Evolutionary conservation across 192 early-diverging fungal species (phyloP).

Genomic region (Pilaira anomala): DNA sequence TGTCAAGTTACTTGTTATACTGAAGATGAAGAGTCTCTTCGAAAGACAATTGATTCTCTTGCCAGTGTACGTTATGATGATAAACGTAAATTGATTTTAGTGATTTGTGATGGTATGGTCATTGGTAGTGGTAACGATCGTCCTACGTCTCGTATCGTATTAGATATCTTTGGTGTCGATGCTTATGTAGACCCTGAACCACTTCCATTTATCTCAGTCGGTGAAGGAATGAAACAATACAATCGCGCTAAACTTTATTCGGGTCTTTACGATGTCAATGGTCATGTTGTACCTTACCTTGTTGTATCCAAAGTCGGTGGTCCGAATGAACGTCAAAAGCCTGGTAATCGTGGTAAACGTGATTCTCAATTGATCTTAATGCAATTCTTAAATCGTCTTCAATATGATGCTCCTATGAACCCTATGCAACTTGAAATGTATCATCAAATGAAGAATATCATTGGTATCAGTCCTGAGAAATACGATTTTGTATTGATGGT

Average conservation of each 20-base stretch:
- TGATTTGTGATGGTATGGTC: slow-evolving; percentile 91
- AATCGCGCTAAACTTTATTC: slow-evolving; percentile 97
- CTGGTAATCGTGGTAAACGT: slow-evolving; percentile 97
- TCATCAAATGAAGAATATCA: slow-evolving; percentile 98
- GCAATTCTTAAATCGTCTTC: slow-evolving; percentile 95
- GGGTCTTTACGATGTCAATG: slow-evolving; percentile 86
- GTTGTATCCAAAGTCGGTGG: slow-evolving; percentile 92
- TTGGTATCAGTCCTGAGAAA: slow-evolving; percentile 90
- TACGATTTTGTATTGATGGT: slow-evolving; percentile 98
- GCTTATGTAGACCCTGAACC: slow-evolving; percentile 71
- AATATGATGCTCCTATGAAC: slow-evolving; percentile 89
- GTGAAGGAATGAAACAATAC: slow-evolving; percentile 85
- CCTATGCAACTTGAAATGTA: slow-evolving; percentile 96
- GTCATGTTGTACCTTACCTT: slow-evolving; percentile 88
- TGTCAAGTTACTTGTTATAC: slow-evolving; percentile 95
- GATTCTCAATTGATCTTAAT: slow-evolving; percentile 98
- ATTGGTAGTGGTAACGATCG: slow-evolving; percentile 94
- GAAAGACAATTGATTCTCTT: slow-evolving; percentile 82
- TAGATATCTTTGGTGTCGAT: slow-evolving; percentile 89
- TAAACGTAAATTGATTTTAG: slow-evolving; percentile 83
- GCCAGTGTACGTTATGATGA: slow-evolving; percentile 77
- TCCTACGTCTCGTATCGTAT: slow-evolving; percentile 94
- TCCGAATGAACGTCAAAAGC: slow-evolving; percentile 72
- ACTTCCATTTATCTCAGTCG: slow-evolving; percentile 79
- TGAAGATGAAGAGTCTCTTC: slow-evolving; percentile 81